phyloP scores from a whole-genome alignment of 306 rosid species.

The Glycine latifolia region DNA sequence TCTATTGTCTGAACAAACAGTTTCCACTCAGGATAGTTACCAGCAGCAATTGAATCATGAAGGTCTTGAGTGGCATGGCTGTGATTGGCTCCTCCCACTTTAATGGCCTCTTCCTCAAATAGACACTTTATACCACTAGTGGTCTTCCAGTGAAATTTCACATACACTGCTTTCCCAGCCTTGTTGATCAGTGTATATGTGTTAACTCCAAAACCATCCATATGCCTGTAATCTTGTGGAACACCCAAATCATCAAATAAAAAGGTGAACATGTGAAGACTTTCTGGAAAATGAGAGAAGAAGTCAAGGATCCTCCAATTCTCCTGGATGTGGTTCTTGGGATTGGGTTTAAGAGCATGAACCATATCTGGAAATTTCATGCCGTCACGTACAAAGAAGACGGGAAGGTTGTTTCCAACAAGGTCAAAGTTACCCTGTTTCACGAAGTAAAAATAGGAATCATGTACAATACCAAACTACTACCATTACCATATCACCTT shows the following conservation, averaged over 20 bases:
- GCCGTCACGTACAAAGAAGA: slow-evolving; percentile 85
- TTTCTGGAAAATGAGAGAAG: slow-evolving; percentile 94
- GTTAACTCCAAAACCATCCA: slow-evolving; percentile 94
- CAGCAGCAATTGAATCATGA: slow-evolving; percentile 90
- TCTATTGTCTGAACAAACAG: slow-evolving; percentile 88
- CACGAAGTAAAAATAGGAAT: slow-evolving; percentile 58
- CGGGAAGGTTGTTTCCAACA: slow-evolving; percentile 93
- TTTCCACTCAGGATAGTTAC: slow-evolving; percentile 99
- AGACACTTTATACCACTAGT: slow-evolving; percentile 81
- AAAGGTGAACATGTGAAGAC: slow-evolving; percentile 86
- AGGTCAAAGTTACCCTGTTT: slow-evolving; percentile 94
- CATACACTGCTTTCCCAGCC: slow-evolving; percentile 80
- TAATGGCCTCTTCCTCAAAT: slow-evolving; percentile 85
- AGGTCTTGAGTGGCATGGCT: slow-evolving; percentile 97
- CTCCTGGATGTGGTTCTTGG: slow-evolving; percentile 95
- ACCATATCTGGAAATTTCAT: slow-evolving; percentile 95
- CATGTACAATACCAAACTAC: slow-evolving; percentile 47
- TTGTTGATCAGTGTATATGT: slow-evolving; percentile 82
- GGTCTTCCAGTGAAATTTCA: slow-evolving; percentile 92
- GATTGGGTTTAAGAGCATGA: slow-evolving; percentile 90
- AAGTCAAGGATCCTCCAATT: slow-evolving; percentile 89
- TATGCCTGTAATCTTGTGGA: slow-evolving; percentile 95
- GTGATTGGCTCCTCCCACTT: slow-evolving; percentile 91
- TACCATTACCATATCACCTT: slow-evolving; percentile 6
- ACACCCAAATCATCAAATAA: slow-evolving; percentile 86